Evolutionary conservation across 495 filamentous ascomycete species (phyloP).

Genomic region (Penicillium salamii): DNA sequence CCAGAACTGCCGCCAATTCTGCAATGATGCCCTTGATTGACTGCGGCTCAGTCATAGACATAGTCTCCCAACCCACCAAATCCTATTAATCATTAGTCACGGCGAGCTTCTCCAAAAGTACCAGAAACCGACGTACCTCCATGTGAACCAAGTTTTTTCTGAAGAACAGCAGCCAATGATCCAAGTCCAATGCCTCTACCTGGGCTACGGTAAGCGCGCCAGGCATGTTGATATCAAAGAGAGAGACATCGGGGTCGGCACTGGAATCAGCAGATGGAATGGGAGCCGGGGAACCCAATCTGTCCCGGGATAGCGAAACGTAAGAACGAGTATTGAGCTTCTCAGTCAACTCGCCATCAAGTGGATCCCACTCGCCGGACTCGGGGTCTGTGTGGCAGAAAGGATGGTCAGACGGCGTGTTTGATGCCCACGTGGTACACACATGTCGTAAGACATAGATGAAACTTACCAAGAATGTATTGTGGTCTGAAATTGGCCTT

Average conservation of each 20-base stretch:
- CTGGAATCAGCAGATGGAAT: conserved; percentile 29
- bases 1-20: conserved; percentile 75
- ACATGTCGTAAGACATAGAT: neutral
- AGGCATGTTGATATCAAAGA: conserved; percentile 72
- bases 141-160: conserved; percentile 42
- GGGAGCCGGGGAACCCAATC: conserved; percentile 10
- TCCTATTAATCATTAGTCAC: conserved; percentile 41
- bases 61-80: conserved; percentile 64
- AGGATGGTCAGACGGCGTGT: neutral
- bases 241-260: conserved; percentile 46
- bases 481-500: conserved; percentile 85
- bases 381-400: conserved; percentile 58
- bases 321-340: conserved; percentile 66
- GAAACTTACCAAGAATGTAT: conserved; percentile 62
- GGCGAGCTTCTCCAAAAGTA: conserved; percentile 10
- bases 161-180: conserved; percentile 49
- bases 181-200: conserved; percentile 60
- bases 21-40: conserved; percentile 65
- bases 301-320: conserved; percentile 61
- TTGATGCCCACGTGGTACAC: neutral
- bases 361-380: conserved; percentile 67
- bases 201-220: conserved; percentile 67
- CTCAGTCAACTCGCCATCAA: conserved; percentile 63
- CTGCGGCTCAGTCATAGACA: conserved; percentile 48
- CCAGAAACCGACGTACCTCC: conserved; percentile 29